Evolutionary conservation across 1,284 basidiomycete genomes (phyloP).

Genomic region (Pseudozyma hubeiensis): DNA sequence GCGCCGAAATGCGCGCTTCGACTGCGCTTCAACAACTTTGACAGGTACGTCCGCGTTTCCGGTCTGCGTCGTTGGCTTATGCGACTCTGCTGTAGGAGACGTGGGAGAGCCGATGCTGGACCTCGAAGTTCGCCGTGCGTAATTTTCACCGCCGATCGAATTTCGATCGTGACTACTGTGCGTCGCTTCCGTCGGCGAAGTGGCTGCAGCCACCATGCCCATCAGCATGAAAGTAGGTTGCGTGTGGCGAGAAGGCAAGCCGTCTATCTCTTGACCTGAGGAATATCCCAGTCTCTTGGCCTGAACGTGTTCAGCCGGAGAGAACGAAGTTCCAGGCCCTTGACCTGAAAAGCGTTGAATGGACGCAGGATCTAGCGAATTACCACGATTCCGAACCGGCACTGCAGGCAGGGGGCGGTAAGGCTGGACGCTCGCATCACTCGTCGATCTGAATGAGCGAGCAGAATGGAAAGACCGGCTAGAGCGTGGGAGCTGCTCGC

Average conservation of each 20-base stretch:
- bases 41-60: constrained; percentile 3
- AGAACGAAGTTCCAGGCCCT: constrained; percentile 14
- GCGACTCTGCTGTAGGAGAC: constrained; percentile 1
- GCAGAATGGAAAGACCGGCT: constrained; percentile 9
- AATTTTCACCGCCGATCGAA: not conserved
- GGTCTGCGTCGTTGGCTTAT: constrained; percentile 13
- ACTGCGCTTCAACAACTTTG: not conserved
- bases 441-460: constrained; percentile 25
- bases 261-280: not conserved
- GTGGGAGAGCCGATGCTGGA: constrained; percentile 2
- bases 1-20: not conserved
- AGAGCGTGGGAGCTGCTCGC: not conserved
- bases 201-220: constrained; percentile 27
- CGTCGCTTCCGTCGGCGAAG: constrained; percentile 17
- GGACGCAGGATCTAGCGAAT: constrained; percentile 14
- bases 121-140: not conserved
- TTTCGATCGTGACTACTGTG: constrained; percentile 13
- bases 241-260: constrained; percentile 4
- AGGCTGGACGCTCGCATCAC: constrained; percentile 15
- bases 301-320: constrained; percentile 10
- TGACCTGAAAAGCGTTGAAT: constrained; percentile 6
- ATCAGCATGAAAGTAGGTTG: constrained; percentile 22
- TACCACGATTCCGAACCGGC: constrained; percentile 3
- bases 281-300: constrained; percentile 1
- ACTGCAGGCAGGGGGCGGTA: constrained; percentile 13